Base-by-base conservation (phyloP, 2,329 filamentous ascomycete species). In the Exophiala mesophila region DNA sequence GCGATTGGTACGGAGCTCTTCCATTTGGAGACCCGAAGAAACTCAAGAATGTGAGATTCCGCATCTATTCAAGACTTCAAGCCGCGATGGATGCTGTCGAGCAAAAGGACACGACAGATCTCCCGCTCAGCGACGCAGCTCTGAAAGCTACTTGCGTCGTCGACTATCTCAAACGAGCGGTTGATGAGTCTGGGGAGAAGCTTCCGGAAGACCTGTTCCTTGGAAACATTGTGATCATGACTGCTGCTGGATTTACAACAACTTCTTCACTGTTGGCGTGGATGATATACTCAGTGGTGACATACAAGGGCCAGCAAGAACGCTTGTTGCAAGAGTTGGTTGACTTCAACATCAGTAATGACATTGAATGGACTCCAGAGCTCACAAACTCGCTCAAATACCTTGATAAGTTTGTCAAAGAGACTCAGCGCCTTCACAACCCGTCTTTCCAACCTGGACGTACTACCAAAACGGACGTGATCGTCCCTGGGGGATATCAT, bases 221-320 rank as follows among this genome's bases (percentile, higher is more conserved):
- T 21, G 53, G 57, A 44, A 57, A 60, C 0, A 43, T 30, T 5
- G 54, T 55, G 50, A 59, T 62, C 1, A 60, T 78, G 0, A 61
- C 78, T 2, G 77, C 66, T 3, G 77, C 77, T 2, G 78, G 78
- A 15, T 81, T 81, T 62, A 78, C 73, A 1, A 81, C 77, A 0
- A 81, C 74, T 1, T 73, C 70, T 3, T 74, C 74, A 0, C 67
- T 80, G 76, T 1, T n/a, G n/a, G n/a, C n/a, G n/a, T n/a, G n/a
- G n/a, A n/a, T n/a, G n/a, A 55, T 79, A 28, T 80, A 78, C 55
- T 65, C 68, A 4, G 59, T 79, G 1, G 68, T 73, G 4, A 63
- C 58, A 2, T 80, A 81, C 52, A 64, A 68, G 0, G 76, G 73
- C 0, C 71, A 72, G 58, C 77, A 81, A 55, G 74, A 76, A 7